Evolutionary conservation across 805 yeast species (phyloP).

Genomic region (Debaryomyces prosopidis): DNA sequence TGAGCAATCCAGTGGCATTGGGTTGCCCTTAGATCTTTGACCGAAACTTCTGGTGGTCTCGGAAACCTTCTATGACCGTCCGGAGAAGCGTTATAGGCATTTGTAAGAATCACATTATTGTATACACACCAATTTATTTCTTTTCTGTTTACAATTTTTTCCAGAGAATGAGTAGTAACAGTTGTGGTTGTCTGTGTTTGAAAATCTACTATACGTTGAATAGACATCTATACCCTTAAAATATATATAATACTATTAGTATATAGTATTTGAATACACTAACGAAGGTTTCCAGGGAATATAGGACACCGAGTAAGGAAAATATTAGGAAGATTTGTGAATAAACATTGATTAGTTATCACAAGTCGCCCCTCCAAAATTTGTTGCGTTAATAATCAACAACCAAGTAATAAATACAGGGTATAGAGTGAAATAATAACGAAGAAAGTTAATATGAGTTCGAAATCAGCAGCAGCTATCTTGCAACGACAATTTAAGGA

Average conservation of each 20-base stretch:
- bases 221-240: too few species aligned
- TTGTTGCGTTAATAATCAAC: background rate
- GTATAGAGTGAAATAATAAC: background rate
- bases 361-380: background rate
- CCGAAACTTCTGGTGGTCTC: too few species aligned
- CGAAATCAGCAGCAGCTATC: conserved; percentile 74
- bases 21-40: too few species aligned
- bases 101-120: background rate
- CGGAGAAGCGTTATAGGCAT: too few species aligned
- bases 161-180: background rate
- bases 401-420: background rate
- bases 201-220: too few species aligned
- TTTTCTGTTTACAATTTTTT: background rate
- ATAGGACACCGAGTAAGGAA: too few species aligned
- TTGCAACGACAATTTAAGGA: conserved; percentile 92
- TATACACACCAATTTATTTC: background rate
- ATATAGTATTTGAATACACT: too few species aligned
- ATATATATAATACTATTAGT: too few species aligned
- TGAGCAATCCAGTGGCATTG: too few species aligned
- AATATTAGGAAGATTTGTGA: background rate
- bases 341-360: background rate
- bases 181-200: background rate
- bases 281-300: too few species aligned
- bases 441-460: conserved; percentile 29
- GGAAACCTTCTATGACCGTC: too few species aligned